Percentiles rank a stretch among this genome's conserved stretches.
Evolutionary conservation across 2,329 filamentous ascomycete genomes (phyloP).

Genomic region (Chrysoporthe puriensis): DNA sequence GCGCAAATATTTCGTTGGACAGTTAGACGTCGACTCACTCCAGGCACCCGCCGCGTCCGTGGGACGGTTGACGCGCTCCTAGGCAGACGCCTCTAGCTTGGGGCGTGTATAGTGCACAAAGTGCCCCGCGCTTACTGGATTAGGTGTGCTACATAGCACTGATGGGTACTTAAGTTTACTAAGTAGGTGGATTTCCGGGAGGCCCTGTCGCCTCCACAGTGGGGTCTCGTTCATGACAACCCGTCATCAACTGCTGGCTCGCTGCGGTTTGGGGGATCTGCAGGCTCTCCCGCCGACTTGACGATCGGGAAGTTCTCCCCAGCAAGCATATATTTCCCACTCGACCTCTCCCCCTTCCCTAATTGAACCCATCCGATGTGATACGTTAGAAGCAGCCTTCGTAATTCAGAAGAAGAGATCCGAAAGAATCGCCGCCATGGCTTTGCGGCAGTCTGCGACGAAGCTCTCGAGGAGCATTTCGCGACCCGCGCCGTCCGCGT

Average conservation of each 20-base stretch:
- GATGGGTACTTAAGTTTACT: neutral
- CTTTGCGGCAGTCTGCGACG: slow-evolving; percentile 44
- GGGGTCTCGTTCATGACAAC: slow-evolving; percentile 25
- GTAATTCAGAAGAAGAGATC: neutral
- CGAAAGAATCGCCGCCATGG: slow-evolving; percentile 33
- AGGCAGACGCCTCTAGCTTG: slow-evolving; percentile 22
- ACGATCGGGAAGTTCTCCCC: slow-evolving; percentile 12
- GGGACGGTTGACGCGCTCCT: slow-evolving; percentile 20
- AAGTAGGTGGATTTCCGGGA: slow-evolving; percentile 1
- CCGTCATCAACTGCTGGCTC: slow-evolving; percentile 27
- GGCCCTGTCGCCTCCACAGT: slow-evolving; percentile 18
- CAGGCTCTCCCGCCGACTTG: slow-evolving; percentile 10
- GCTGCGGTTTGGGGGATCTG: slow-evolving; percentile 18
- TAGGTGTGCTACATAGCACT: neutral
- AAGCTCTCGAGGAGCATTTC: slow-evolving; percentile 41
- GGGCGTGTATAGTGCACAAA: neutral
- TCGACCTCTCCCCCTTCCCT: neutral
- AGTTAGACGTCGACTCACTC: neutral
- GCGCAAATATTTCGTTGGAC: neutral
- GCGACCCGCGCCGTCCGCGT: slow-evolving; percentile 30
- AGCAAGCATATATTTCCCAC: slow-evolving; percentile 2
- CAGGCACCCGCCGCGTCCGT: slow-evolving; percentile 20
- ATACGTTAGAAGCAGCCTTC: neutral
- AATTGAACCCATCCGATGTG: neutral
- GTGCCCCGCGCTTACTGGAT: neutral